Base-by-base conservation (phyloP, 2,329 filamentous ascomycete species). In the Dothideomycetes sp. region DNA sequence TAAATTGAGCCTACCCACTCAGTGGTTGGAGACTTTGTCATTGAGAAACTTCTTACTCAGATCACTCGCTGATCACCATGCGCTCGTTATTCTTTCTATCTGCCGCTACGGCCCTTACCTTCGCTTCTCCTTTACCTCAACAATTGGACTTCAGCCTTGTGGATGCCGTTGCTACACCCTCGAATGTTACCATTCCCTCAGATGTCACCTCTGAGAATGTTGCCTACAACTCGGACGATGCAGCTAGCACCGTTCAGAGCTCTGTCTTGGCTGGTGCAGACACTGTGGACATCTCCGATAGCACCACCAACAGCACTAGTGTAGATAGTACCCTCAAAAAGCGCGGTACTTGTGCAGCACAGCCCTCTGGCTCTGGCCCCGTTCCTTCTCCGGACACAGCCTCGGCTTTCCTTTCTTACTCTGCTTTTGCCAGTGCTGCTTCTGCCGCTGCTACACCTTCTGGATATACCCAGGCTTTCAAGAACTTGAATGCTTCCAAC, bases 321-420 rank as follows among this genome's bases (percentile, higher is more conserved):
- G 31, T n/a, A 25, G 30, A 25, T 39, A 25, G 20, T 22, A 33
- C 17, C 23, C 37, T 41, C 12, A 29, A 22, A 11, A 41, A 29
- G 30, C 37, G 37, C 33, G 30, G 29, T 30, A 34, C 38, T n/a
- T 41, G 38, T 30, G 30, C 31, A 5, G 31, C 31, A 7, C 40
- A 43, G 27, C 18, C 40, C 19, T 20, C 32, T 25, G 50, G 50
- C 8, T 45, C 38, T 27, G 48, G 44, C 7, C 51, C 51, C 23
- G 39, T 47, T 15, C 24, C 50, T 16, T 43, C 29, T 23, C 58
- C 59, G 5, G 63, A 65, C 44, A 61, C 56, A 4, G 51, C 48
- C 16, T 43, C 33, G 24, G 53, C 50, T 9, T 64, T 65, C 48
- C 25, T 41, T 16, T 30, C 34, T 10, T 33, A 45, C 33, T 30